Base-by-base conservation (phyloP, 2,329 filamentous ascomycete genomes). In the Aspergillus novoparasiticus region DNA sequence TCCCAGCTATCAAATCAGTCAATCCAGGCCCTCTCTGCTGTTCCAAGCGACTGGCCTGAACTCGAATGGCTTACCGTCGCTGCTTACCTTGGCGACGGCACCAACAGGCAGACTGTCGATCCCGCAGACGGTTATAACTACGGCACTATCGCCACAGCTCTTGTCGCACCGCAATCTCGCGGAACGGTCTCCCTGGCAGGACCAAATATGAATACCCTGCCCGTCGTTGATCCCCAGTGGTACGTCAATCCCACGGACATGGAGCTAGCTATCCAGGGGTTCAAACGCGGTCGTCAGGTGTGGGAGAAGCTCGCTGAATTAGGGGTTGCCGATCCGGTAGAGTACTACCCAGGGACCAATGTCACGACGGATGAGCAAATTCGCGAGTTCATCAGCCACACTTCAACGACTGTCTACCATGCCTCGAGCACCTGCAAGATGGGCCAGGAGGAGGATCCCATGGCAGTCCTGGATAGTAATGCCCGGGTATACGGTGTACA, bases 321-420 rank as follows among this genome's bases (percentile, higher is more conserved):
- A 28, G 65, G 64, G 68, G 56, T 69, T 58, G 57, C 58, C 43
- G 41, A 73, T 75, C 59, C 68, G 55, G 50, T 66, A 0, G 79
- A 81, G 66, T 61, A 69, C 46, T 71, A 72, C 62, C 76, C 82
- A 0, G 77, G 82, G 1, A 30, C 57, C 6, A 62, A 78, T 30
- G 68, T 81, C 34, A 65, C 74, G 28, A 79, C 78, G 0, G 81
- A 84, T 61, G 75, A 70, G 43, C 69, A 83, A 62, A 79, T 85
- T 11, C 66, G 78, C 8, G 66, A 71, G 1, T 69, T 67, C 14
- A 71, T 79, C 36, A 54, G 67, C 23, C 46, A 67, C 6, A 72
- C 59, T 48, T 63, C 74, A 43, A 67, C 59, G 6, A 73, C 75
- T 4, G 64, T 79, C 9, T 77, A 69, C 43, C 77, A 81, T 65